These are phyloP conservation scores for Chiua sp. DNA, from an alignment of 1,284 basidiomycete genomes.

Conservation along the genomic window DNA sequence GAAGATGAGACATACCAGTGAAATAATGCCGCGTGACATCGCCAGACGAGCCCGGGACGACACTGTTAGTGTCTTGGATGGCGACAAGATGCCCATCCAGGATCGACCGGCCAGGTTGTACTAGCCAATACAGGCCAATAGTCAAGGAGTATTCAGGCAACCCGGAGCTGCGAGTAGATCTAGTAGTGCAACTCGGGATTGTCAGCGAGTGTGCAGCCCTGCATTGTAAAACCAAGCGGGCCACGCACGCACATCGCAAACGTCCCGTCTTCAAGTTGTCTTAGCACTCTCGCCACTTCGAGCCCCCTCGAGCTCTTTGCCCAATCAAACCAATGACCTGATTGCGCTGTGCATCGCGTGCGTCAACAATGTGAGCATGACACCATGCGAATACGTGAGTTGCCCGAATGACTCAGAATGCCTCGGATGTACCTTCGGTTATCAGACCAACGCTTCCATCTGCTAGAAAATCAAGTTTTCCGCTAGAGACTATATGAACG, in stretches of 20 bases:
- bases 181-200: conserved; percentile 35
- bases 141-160: conserved; percentile 66
- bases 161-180: conserved; percentile 84
- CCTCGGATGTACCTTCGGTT: conserved; percentile 62
- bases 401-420: too few relatives aligned
- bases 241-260: conserved; percentile 75
- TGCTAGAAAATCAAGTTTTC: conserved; percentile 62
- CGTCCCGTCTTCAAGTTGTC: conserved; percentile 78
- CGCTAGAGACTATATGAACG: conserved; percentile 57
- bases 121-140: conserved; percentile 79
- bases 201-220: not conserved
- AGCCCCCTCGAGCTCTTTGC: conserved; percentile 72
- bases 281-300: conserved; percentile 68
- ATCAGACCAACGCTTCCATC: conserved; percentile 75
- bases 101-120: conserved; percentile 79
- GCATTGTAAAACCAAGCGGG: not conserved
- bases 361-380: too few relatives aligned
- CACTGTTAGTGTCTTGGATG: conserved; percentile 61
- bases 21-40: conserved; percentile 43
- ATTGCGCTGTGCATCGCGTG: conserved; percentile 61
- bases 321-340: conserved; percentile 91
- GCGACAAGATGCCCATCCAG: conserved; percentile 74
- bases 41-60: conserved; percentile 42
- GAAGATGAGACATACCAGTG: conserved; percentile 20
- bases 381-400: too few relatives aligned